Evolutionary conservation across 495 filamentous ascomycete species (phyloP).

Genomic region (Penicillium maclennaniae): DNA sequence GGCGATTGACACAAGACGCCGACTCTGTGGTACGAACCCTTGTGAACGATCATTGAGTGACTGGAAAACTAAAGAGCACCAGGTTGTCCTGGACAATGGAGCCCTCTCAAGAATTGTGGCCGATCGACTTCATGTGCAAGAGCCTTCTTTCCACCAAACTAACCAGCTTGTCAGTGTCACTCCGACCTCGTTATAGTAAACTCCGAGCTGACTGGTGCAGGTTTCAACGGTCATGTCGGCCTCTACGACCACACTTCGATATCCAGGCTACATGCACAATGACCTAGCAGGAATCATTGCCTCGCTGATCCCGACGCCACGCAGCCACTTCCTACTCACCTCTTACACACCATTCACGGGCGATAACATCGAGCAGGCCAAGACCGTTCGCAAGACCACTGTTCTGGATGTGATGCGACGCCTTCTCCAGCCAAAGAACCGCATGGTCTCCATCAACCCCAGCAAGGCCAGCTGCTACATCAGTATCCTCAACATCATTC

Average conservation of each 20-base stretch:
- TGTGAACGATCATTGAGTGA: background rate
- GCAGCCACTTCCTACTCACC: constrained; percentile 97
- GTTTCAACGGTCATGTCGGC: constrained; percentile 98
- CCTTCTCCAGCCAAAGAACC: constrained; percentile 93
- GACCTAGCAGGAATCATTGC: constrained; percentile 96
- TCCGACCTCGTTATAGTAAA: background rate
- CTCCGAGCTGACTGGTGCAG: constrained; percentile 23
- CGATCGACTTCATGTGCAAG: constrained; percentile 87
- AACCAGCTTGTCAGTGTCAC: constrained; percentile 72
- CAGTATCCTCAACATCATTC: constrained; percentile 97
- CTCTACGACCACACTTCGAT: constrained; percentile 90
- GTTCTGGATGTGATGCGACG: constrained; percentile 97
- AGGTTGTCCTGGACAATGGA: constrained; percentile 94
- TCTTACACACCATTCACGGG: constrained; percentile 97
- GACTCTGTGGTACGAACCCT: constrained; percentile 70
- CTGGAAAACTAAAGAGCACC: constrained; percentile 4
- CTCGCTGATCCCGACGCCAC: constrained; percentile 90
- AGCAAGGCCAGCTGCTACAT: constrained; percentile 98
- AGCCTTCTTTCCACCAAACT: constrained; percentile 93
- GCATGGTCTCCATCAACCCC: constrained; percentile 95
- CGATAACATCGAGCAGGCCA: constrained; percentile 91
- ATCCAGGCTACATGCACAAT: constrained; percentile 99
- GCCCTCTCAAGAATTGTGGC: constrained; percentile 91
- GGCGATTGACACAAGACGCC: constrained; percentile 87
- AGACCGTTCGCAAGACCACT: constrained; percentile 95